Percentiles rank a stretch among this genome's conserved stretches.
Evolutionary conservation across 441 rosid genomes (phyloP).

Genomic region (Adansonia madagascariensis): DNA sequence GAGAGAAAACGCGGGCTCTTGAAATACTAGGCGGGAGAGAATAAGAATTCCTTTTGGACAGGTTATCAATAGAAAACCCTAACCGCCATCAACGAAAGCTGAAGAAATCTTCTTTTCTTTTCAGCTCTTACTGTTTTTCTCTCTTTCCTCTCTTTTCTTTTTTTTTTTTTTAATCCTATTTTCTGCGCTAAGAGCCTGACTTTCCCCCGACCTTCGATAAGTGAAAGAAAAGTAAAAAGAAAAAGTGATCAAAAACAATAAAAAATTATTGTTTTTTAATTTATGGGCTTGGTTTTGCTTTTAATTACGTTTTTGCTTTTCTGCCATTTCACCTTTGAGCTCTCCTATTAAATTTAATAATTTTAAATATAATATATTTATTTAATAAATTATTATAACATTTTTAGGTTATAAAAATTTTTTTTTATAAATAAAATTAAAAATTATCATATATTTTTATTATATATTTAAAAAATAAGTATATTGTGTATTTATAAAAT

Average conservation of each 20-base stretch:
- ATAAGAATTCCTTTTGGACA: constrained; percentile 25
- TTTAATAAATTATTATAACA: too few relatives aligned
- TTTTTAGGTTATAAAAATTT: too few relatives aligned
- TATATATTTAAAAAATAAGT: too few relatives aligned
- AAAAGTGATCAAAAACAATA: background rate
- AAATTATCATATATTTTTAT: too few relatives aligned
- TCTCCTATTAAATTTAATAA: too few relatives aligned
- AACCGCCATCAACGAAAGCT: constrained; percentile 55
- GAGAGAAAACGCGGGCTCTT: constrained; percentile 27
- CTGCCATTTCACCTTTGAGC: constrained; percentile 24
- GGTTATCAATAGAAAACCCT: constrained; percentile 59
- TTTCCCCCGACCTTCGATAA: constrained; percentile 48
- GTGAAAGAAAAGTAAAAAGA: constrained; percentile 37
- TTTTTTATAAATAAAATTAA: too few relatives aligned
- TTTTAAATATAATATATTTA: too few relatives aligned
- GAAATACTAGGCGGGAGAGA: constrained; percentile 40
- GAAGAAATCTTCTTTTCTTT: constrained; percentile 37
- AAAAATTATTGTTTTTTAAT: background rate
- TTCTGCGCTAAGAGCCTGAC: constrained; percentile 42
- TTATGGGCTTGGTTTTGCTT: constrained; percentile 23
- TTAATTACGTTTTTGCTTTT: constrained; percentile 31
- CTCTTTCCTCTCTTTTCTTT: constrained; percentile 25
- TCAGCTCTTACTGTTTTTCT: constrained; percentile 4
- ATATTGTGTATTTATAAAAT: too few relatives aligned
- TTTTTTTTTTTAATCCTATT: constrained; percentile 19